These are phyloP conservation scores for Durusdinium trenchii DNA, from an alignment of 73 alveolate genomes.

Conservation along the genomic window DNA sequence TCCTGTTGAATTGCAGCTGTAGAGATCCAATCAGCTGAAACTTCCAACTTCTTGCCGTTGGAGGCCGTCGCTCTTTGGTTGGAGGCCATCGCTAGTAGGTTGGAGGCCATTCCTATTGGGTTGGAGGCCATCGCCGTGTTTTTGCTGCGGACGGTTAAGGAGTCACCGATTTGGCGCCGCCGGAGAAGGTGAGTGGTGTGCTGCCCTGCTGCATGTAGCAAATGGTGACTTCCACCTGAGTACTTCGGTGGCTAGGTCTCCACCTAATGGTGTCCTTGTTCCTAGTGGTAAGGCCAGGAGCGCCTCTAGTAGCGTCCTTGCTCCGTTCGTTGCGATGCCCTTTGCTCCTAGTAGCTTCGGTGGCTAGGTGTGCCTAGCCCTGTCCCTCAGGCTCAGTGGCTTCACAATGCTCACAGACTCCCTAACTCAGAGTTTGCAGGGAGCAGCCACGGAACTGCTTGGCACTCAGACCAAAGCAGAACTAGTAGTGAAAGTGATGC, in stretches of 20 bases:
- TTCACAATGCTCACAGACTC: not conserved
- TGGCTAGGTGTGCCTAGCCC: not conserved
- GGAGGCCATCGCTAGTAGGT: too few relatives aligned
- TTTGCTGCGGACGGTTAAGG: not conserved
- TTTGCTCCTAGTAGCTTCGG: not conserved
- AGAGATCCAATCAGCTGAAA: not conserved
- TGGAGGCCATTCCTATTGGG: too few relatives aligned
- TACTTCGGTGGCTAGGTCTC: not conserved
- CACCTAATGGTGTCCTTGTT: not conserved
- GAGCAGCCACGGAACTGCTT: conserved; percentile 6
- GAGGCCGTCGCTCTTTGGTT: too few relatives aligned
- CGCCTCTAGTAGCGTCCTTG: not conserved
- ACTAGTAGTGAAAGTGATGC: not conserved
- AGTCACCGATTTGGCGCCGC: conserved; percentile 8
- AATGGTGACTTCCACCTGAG: not conserved
- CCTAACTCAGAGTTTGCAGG: not conserved
- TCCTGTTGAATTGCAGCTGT: not conserved
- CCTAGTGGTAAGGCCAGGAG: not conserved
- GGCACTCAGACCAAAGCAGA: not conserved
- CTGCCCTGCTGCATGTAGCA: not conserved
- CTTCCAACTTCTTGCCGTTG: too few relatives aligned
- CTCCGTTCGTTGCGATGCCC: not conserved
- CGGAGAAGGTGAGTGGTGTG: conserved; percentile 23
- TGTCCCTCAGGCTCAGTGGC: not conserved
- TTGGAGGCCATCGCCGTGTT: not conserved